phyloP scores from a whole-genome alignment of 1,139 yeast genomes.

The Diutina siamensis region DNA sequence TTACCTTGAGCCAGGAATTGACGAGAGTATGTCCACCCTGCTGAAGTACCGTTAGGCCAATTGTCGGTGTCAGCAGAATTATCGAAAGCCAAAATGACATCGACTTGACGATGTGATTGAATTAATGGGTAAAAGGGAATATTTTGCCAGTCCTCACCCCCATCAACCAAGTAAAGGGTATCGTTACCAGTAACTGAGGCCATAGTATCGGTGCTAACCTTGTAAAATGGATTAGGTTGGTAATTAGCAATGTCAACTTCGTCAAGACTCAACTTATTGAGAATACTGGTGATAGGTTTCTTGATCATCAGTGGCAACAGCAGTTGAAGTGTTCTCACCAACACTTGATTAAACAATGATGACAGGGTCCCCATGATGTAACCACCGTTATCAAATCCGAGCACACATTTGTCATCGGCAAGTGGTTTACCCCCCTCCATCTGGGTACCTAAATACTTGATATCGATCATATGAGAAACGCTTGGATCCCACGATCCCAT shows the following conservation, averaged over 20 bases:
- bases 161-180: constrained; percentile 19
- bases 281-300: background rate
- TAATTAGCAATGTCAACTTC: constrained; percentile 17
- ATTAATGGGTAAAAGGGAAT: constrained; percentile 71
- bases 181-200: constrained; percentile 11
- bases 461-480: constrained; percentile 38
- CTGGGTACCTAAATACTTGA: constrained; percentile 42
- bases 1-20: constrained; percentile 34
- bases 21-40: constrained; percentile 41
- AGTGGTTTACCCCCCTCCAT: constrained; percentile 14
- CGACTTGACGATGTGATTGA: constrained; percentile 61
- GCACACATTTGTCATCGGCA: constrained; percentile 26
- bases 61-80: constrained; percentile 68
- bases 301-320: constrained; percentile 9
- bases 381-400: constrained; percentile 62
- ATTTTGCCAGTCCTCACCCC: constrained; percentile 51
- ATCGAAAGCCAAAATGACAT: constrained; percentile 73
- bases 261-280: background rate
- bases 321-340: constrained; percentile 14
- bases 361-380: constrained; percentile 67
- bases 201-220: constrained; percentile 10
- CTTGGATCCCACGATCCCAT: constrained; percentile 58
- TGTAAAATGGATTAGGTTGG: constrained; percentile 16
- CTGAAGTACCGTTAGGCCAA: constrained; percentile 76
- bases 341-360: constrained; percentile 49